A percentile compares a stretch with the other conserved stretches of the same genome.
These are phyloP conservation scores for Hortaea sp. DNA, from an alignment of 2,329 filamentous ascomycete genomes.

Conservation along the genomic window DNA sequence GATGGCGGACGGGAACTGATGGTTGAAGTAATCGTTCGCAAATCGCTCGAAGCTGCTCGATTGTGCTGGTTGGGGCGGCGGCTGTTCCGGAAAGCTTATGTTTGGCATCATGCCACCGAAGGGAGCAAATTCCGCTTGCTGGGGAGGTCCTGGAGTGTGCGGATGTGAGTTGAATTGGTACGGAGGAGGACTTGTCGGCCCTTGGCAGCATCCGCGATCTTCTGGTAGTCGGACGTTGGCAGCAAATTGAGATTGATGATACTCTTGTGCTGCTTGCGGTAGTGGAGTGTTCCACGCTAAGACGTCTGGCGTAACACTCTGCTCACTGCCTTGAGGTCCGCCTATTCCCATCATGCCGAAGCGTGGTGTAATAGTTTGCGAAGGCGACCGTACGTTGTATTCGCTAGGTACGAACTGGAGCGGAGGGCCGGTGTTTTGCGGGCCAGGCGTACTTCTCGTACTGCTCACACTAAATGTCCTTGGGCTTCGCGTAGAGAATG, in stretches of 20 bases:
- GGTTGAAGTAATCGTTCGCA: constrained; percentile 17
- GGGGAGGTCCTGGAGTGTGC: neutral
- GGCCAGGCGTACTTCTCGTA: constrained; percentile 3
- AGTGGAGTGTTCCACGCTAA: constrained; percentile 18
- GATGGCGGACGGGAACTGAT: constrained; percentile 23
- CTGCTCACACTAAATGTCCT: neutral
- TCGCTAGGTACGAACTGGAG: constrained; percentile 7
- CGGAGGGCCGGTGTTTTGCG: neutral
- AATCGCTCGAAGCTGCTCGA: constrained; percentile 17
- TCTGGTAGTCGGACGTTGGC: constrained; percentile 6
- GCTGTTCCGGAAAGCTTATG: neutral
- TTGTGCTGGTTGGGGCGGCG: neutral
- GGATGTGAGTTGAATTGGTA: neutral
- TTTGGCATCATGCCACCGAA: neutral
- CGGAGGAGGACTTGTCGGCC: constrained; percentile 7
- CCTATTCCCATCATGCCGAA: constrained; percentile 25
- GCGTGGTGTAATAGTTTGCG: constrained; percentile 10
- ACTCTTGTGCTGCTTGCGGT: constrained; percentile 14
- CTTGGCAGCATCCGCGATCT: constrained; percentile 17
- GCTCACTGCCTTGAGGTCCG: constrained; percentile 13
- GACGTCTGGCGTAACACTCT: constrained; percentile 11
- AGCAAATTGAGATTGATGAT: constrained; percentile 8
- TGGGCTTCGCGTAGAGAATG: constrained; percentile 6
- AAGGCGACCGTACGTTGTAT: constrained; percentile 8
- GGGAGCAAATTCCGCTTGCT: neutral